Evolutionary conservation across 2,329 filamentous ascomycete species (phyloP), one percentile per base, ranked within the genome.

Genomic region (Microsporum canis): DNA sequence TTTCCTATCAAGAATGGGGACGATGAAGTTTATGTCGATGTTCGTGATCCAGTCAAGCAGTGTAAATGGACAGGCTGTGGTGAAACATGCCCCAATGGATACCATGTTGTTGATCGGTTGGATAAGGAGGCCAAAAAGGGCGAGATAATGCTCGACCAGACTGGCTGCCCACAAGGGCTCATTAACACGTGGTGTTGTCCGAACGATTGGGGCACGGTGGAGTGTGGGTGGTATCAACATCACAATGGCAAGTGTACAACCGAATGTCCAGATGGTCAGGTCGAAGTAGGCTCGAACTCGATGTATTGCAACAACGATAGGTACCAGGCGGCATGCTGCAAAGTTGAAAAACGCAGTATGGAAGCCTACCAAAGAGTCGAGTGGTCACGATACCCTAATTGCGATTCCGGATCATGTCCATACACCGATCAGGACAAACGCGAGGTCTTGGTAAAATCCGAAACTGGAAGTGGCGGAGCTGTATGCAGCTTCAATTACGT

Each of bases 321-420:
- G 3, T 57, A 45, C 33, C 59, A 61, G 17, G 59, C 59, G 6
- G 59, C 59, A 31, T 61, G 59, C 34, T 61, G 59, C 59, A 57
- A 57, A 3, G 17, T 23, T 5, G 59, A 57, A 3, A 34, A 1
- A 6, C n/a, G 5, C 10, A 57, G 49, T 33, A 57, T 57, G 51
- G 17, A 57, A 27, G 27, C 49, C 14, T 61, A 61, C 8, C 10
- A 10, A 12, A 23, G 33, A 4, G 8, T 29, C 33, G 55, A 41
- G 23, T 57, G 55, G 55, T 57, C 55, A 7, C 17, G 14, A 41
- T 17, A 17, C 14, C 33, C 55, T 10, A 23, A 39, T 10, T 57
- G 55, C 27, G 55, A 41, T 8, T 12, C 23, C 7, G 55, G 55
- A 7, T 10, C 6, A 5, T 57, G 55, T 23, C 49, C 49, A 2